A percentile compares a stretch with the other conserved stretches of the same genome.
Conservation (phyloP, 768 basidiomycete genomes). For the Gyrodon lividus region DNA sequence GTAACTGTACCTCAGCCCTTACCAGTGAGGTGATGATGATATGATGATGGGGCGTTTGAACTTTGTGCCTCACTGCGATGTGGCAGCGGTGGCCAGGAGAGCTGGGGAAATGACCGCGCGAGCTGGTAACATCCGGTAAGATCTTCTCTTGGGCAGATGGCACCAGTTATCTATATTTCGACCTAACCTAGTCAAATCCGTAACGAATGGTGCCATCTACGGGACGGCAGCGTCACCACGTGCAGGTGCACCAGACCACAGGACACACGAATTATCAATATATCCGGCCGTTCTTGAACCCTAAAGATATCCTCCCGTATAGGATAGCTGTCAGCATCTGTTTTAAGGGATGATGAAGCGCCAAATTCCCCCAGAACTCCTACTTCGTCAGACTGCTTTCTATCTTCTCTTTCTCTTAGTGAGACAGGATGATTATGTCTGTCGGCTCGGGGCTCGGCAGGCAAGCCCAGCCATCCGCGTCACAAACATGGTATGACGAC, state of each 20-base stretch:
- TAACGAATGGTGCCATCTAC: conserved; percentile 2
- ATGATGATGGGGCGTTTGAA: no score
- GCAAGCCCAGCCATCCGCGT: conserved; percentile 17
- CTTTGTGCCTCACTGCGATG: no score
- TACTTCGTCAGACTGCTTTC: background rate
- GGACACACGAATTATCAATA: conserved; percentile 22
- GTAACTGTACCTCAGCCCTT: conserved; percentile 7
- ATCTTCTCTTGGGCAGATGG: background rate
- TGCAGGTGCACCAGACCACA: conserved; percentile 22
- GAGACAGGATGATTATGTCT: conserved; percentile 18
- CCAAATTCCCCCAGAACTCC: conserved; percentile 8
- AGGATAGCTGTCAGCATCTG: conserved; percentile 29
- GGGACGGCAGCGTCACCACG: conserved; percentile 22
- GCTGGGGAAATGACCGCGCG: no score
- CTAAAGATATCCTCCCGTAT: conserved; percentile 21
- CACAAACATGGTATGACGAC: conserved; percentile 56
- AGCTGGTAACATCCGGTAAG: background rate
- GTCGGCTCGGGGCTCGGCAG: conserved; percentile 14
- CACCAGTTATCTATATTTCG: conserved; percentile 10
- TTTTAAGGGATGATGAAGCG: conserved; percentile 24
- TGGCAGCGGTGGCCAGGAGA: no score
- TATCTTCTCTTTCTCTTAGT: background rate
- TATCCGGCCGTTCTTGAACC: conserved; percentile 20
- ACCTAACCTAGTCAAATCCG: conserved; percentile 1
- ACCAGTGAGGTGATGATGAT: no score